Evolutionary conservation across 352 stramenopile species (phyloP).

Genomic region (Phytophthora vignae): DNA sequence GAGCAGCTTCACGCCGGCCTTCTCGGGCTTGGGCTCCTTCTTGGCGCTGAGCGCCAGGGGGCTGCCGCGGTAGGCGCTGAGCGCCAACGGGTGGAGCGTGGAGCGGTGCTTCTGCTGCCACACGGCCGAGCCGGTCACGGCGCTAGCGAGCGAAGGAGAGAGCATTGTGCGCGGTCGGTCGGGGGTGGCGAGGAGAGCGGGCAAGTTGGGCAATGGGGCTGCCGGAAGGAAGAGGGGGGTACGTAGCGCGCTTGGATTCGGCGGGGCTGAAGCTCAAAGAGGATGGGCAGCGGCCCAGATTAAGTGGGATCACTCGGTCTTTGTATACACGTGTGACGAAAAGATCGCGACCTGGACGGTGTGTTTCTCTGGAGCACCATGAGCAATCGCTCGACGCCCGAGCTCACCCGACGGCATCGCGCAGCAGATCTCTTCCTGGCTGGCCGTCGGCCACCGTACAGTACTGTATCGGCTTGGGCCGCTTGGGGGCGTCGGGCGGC

Average conservation of each 20-base stretch:
- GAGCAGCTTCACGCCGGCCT: conserved; percentile 81
- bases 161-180: conserved; percentile 9
- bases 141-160: conserved; percentile 22
- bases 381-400: conserved; percentile 25
- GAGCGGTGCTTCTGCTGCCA: conserved; percentile 17
- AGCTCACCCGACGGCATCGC: not conserved
- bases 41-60: conserved; percentile 38
- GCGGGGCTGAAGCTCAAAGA: conserved; percentile 20
- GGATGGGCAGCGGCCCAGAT: conserved; percentile 5
- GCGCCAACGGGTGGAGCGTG: conserved; percentile 30
- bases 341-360: conserved; percentile 10
- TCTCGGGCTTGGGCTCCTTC: conserved; percentile 49
- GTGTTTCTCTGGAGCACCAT: conserved; percentile 27
- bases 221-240: conserved; percentile 6
- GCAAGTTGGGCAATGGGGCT: conserved; percentile 32
- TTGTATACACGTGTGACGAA: conserved; percentile 16
- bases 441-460: too few species aligned
- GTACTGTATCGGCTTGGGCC: too few species aligned
- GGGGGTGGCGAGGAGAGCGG: not conserved
- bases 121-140: conserved; percentile 20
- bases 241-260: conserved; percentile 31
- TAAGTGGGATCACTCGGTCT: not conserved
- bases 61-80: conserved; percentile 25
- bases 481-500: too few species aligned
- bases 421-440: conserved; percentile 18